These are phyloP conservation scores for Globisporangium radiosum DNA, from an alignment of 352 stramenopile genomes.

Conservation along the genomic window DNA sequence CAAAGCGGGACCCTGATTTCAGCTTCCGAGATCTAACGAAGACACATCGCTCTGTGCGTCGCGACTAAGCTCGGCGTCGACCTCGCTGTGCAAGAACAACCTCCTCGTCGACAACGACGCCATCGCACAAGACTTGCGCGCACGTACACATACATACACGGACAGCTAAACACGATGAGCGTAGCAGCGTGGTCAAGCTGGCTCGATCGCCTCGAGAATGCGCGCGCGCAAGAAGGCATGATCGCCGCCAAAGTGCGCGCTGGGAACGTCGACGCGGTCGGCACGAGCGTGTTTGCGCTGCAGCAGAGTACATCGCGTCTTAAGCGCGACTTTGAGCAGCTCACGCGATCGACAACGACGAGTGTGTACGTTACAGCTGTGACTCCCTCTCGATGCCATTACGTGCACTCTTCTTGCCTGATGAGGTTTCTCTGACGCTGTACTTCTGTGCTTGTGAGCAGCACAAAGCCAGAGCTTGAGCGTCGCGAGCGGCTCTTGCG, in stretches of 20 bases:
- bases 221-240: conserved; percentile 56
- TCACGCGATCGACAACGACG: conserved; percentile 39
- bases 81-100: no score
- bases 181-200: conserved; percentile 65
- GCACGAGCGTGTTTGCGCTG: conserved; percentile 78
- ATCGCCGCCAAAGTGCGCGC: conserved; percentile 60
- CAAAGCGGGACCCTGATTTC: background rate
- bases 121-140: background rate
- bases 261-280: conserved; percentile 50
- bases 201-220: conserved; percentile 77
- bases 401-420: background rate
- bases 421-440: background rate
- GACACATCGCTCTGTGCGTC: background rate
- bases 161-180: conserved; percentile 36
- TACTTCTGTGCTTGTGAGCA: conserved; percentile 7
- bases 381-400: background rate
- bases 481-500: conserved; percentile 56
- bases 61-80: no score
- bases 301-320: conserved; percentile 80
- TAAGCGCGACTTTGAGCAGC: conserved; percentile 77
- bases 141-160: background rate
- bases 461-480: conserved; percentile 64
- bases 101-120: background rate
- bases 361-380: conserved; percentile 32
- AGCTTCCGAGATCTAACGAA: conserved; percentile 5